Conservation (phyloP, 768 basidiomycete species). For the Gloeostereum incarnatum region DNA sequence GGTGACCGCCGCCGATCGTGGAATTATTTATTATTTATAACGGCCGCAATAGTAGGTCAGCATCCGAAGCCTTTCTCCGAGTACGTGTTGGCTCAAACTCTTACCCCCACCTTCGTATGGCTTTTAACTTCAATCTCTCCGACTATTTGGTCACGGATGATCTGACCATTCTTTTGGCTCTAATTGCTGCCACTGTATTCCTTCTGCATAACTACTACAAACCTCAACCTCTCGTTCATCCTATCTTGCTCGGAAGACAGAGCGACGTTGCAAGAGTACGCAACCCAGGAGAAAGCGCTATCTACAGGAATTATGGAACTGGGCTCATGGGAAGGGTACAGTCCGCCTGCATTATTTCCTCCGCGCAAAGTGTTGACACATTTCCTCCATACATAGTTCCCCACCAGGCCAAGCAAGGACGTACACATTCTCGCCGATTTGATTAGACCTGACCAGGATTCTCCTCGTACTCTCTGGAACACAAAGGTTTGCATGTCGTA, state of each 20-base stretch:
- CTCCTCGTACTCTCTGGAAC: conserved; percentile 69
- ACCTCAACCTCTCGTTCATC: conserved; percentile 82
- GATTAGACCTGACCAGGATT: conserved; percentile 55
- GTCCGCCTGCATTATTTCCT: conserved; percentile 19
- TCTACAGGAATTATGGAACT: conserved; percentile 87
- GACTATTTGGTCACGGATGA: conserved; percentile 71
- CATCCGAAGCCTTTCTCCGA: no score
- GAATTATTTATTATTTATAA: no score
- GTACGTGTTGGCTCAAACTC: no score
- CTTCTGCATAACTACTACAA: conserved; percentile 71
- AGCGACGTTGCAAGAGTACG: conserved; percentile 82
- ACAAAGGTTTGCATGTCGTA: conserved; percentile 45
- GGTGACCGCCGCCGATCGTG: no score
- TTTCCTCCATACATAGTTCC: conserved; percentile 42
- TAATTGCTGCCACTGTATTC: conserved; percentile 70
- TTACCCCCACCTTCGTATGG: no score
- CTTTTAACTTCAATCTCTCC: no score
- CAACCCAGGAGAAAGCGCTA: conserved; percentile 72
- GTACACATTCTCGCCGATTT: conserved; percentile 58
- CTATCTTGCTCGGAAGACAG: conserved; percentile 88
- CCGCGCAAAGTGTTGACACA: conserved; percentile 2
- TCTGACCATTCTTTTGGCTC: conserved; percentile 65
- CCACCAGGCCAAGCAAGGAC: conserved; percentile 63
- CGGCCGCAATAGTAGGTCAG: no score
- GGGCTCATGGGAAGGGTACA: conserved; percentile 76